phyloP scores from a whole-genome alignment of 768 basidiomycete genomes.

The Rhodotorula graminis region DNA sequence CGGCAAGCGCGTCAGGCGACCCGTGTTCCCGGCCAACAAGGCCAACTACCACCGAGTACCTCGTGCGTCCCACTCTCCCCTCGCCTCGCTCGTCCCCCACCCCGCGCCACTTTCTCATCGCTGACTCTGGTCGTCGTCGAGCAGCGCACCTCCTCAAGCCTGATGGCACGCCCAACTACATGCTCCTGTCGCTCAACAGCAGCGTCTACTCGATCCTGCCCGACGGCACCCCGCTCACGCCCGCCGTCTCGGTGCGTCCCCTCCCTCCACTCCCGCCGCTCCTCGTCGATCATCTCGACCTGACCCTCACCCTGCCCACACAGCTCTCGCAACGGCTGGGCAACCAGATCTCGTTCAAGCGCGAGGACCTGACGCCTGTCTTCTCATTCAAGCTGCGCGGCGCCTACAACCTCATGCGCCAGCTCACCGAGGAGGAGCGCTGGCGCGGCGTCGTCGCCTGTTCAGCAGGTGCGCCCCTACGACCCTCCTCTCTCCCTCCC shows the following conservation, averaged over 20 bases:
- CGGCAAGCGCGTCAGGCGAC: constrained; percentile 3
- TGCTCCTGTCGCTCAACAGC: constrained; percentile 77
- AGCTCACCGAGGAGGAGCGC: constrained; percentile 75
- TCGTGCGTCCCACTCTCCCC: background rate
- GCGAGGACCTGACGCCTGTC: constrained; percentile 88
- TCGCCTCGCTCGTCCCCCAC: background rate
- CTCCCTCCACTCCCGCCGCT: background rate
- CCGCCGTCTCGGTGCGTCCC: constrained; percentile 18
- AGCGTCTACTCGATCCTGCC: constrained; percentile 85
- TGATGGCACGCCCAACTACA: constrained; percentile 73
- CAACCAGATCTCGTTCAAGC: constrained; percentile 90
- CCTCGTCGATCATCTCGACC: background rate
- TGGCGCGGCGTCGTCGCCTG: constrained; percentile 98
- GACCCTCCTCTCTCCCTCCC: too few relatives aligned
- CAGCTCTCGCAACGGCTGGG: constrained; percentile 83
- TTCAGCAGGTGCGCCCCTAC: constrained; percentile 80
- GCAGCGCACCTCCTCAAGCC: constrained; percentile 58
- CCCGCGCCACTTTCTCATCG: background rate
- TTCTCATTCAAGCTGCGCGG: constrained; percentile 99
- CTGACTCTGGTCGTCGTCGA: background rate
- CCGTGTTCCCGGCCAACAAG: constrained; percentile 16
- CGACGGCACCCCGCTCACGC: constrained; percentile 49
- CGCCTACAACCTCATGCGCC: constrained; percentile 97
- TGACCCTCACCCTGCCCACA: background rate
- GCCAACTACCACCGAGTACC: constrained; percentile 13